phyloP scores from a whole-genome alignment of 345 rosid species.

The Turnera subulata region DNA sequence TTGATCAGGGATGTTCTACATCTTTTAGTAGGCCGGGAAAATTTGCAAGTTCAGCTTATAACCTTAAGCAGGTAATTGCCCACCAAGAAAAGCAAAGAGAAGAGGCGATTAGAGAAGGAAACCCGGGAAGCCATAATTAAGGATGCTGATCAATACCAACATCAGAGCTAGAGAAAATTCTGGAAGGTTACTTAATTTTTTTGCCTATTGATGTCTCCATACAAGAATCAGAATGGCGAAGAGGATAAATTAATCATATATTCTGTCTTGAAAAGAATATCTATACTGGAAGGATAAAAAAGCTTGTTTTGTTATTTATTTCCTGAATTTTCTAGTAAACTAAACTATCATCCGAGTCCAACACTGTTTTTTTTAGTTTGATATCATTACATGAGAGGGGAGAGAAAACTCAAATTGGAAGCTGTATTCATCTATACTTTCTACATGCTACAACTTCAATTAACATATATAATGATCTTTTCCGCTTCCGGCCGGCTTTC shows the following conservation, averaged over 20 bases:
- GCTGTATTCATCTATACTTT: no score
- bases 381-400: no score
- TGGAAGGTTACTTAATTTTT: slow-evolving; percentile 51
- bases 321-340: no score
- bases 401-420: no score
- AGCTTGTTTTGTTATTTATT: no score
- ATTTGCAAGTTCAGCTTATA: background rate
- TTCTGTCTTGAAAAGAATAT: no score
- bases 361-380: no score
- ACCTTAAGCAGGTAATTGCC: slow-evolving; percentile 57
- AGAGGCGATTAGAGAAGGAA: slow-evolving; percentile 64
- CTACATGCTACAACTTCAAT: no score
- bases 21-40: background rate
- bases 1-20: background rate
- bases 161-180: slow-evolving; percentile 29
- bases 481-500: no score
- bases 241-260: slow-evolving; percentile 64
- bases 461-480: no score
- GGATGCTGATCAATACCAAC: slow-evolving; percentile 43
- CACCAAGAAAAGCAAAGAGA: slow-evolving; percentile 63
- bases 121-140: slow-evolving; percentile 55
- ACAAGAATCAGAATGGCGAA: slow-evolving; percentile 42
- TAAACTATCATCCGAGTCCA: no score
- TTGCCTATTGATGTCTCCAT: slow-evolving; percentile 49
- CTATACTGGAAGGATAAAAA: no score